phyloP scores from a whole-genome alignment of 805 yeast genomes.

The Hanseniaspora valbyensis region DNA sequence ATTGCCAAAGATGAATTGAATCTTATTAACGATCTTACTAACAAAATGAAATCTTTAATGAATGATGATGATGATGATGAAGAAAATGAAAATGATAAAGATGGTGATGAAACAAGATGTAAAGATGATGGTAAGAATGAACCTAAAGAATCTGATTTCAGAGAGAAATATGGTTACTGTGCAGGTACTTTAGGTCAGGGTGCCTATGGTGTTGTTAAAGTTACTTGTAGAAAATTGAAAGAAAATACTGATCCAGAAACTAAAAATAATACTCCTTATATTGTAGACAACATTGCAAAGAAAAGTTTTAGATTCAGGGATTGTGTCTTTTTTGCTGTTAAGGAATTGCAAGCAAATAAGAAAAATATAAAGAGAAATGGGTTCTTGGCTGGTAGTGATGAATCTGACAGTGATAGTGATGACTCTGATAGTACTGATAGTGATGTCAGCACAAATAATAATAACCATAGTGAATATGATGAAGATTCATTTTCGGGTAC shows the following conservation, averaged over 20 bases:
- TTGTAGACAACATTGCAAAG: slow-evolving; percentile 25
- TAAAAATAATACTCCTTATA: slow-evolving; percentile 14
- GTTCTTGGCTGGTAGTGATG: neutral
- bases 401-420: neutral
- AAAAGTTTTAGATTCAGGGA: slow-evolving; percentile 52
- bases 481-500: neutral
- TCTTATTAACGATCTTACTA: slow-evolving; percentile 38
- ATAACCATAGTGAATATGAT: neutral
- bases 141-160: slow-evolving; percentile 30
- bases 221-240: slow-evolving; percentile 47
- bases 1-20: slow-evolving; percentile 41
- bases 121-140: too few species aligned
- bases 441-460: neutral
- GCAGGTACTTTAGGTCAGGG: slow-evolving; percentile 71
- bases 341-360: slow-evolving; percentile 59
- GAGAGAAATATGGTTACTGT: slow-evolving; percentile 41
- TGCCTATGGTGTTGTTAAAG: slow-evolving; percentile 86
- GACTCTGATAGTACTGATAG: neutral
- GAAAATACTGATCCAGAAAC: slow-evolving; percentile 15
- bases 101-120: too few species aligned
- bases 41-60: slow-evolving; percentile 36
- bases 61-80: too few species aligned
- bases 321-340: slow-evolving; percentile 67
- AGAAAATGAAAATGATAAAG: too few species aligned
- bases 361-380: neutral